Conservation (phyloP, 371 early-diverging fungal species). For the Lichtheimia hyalospora region DNA sequence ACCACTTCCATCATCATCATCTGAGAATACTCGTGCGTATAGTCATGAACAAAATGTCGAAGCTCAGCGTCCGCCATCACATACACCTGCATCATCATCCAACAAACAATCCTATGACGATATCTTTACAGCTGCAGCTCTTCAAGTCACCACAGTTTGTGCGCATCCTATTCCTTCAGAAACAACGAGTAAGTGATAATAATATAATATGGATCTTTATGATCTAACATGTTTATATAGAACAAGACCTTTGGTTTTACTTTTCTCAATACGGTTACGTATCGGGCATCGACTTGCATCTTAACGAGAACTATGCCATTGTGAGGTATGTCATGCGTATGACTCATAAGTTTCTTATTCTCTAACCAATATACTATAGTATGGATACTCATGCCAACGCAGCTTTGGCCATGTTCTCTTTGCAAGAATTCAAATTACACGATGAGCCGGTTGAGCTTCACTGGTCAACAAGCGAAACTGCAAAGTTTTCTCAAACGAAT, state of each 20-base stretch:
- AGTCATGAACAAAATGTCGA: too few species aligned
- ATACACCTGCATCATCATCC: neutral
- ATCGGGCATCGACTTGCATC: conserved; percentile 72
- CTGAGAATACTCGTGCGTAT: neutral
- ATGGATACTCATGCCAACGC: conserved; percentile 84
- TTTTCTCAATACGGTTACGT: conserved; percentile 79
- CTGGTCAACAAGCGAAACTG: too few species aligned
- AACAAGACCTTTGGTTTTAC: conserved; percentile 49
- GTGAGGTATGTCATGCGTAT: conserved; percentile 52
- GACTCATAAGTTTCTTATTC: too few species aligned
- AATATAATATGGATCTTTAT: neutral
- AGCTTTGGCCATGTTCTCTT: conserved; percentile 66
- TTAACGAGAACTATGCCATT: conserved; percentile 82
- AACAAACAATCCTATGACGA: conserved; percentile 53
- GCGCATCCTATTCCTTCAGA: conserved; percentile 76
- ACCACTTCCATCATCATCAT: conserved; percentile 4
- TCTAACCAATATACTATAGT: conserved; percentile 19
- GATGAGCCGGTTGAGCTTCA: neutral
- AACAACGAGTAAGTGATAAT: conserved; percentile 57
- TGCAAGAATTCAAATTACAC: conserved; percentile 1
- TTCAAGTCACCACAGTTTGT: conserved; percentile 81
- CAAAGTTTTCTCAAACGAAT: too few species aligned
- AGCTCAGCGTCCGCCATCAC: too few species aligned
- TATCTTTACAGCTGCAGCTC: conserved; percentile 69
- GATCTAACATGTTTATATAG: neutral